Conservation (phyloP, 768 basidiomycete genomes). For the Kwoniella bestiolae region DNA sequence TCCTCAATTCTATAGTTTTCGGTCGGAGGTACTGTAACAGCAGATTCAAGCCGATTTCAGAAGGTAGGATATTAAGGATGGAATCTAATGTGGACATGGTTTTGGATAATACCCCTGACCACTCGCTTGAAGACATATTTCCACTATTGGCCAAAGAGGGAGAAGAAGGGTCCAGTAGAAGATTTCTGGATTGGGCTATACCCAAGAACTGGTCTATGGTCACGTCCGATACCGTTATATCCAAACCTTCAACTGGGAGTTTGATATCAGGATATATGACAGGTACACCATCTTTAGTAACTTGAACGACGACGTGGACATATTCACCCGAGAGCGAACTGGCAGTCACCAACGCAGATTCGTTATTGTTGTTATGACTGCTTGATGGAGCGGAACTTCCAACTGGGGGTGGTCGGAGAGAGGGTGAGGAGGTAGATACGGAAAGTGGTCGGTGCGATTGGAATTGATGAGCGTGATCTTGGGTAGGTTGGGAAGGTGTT, state of each 20-base stretch:
- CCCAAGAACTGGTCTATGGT: slow-evolving; percentile 77
- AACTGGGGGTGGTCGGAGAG: slow-evolving; percentile 38
- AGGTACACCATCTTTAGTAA: slow-evolving; percentile 88
- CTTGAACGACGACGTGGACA: slow-evolving; percentile 82
- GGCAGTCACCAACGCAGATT: slow-evolving; percentile 66
- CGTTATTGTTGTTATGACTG: slow-evolving; percentile 29
- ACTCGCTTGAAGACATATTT: slow-evolving; percentile 53
- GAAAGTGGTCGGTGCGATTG: slow-evolving; percentile 56
- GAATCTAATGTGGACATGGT: slow-evolving; percentile 71
- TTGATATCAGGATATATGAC: slow-evolving; percentile 78
- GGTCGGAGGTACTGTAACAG: slow-evolving; percentile 78
- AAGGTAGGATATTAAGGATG: slow-evolving; percentile 70
- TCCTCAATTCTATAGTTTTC: slow-evolving; percentile 60
- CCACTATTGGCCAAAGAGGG: not conserved
- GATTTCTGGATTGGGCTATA: slow-evolving; percentile 66
- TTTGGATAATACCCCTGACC: slow-evolving; percentile 55
- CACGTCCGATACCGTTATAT: slow-evolving; percentile 81
- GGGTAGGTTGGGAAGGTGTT: slow-evolving; percentile 60
- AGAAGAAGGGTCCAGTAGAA: slow-evolving; percentile 45
- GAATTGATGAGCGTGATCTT: slow-evolving; percentile 59
- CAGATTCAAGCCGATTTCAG: slow-evolving; percentile 72
- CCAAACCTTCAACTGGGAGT: slow-evolving; percentile 72
- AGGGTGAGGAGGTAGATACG: slow-evolving; percentile 53
- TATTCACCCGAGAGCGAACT: slow-evolving; percentile 91
- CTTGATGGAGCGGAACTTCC: slow-evolving; percentile 19